These are phyloP conservation scores for Colletotrichum brevisporum DNA, from an alignment of 2,329 filamentous ascomycete genomes.

Conservation along the genomic window DNA sequence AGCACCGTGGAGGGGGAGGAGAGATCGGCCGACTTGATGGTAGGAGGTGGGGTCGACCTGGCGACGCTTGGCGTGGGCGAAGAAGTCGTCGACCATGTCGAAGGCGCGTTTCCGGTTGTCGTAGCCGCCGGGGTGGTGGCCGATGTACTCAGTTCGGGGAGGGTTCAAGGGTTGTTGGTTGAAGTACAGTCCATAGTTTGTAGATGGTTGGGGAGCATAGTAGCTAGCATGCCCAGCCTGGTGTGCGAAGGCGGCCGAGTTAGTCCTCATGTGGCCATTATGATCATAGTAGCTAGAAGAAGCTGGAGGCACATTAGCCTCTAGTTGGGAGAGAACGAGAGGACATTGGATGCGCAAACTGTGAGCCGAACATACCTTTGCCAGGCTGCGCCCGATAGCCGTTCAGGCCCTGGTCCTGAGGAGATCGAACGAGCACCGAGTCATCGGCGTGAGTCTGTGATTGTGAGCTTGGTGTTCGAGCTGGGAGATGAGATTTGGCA, in stretches of 20 bases:
- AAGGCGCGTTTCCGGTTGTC: conserved; percentile 87
- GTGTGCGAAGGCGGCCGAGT: conserved; percentile 68
- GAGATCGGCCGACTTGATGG: conserved; percentile 88
- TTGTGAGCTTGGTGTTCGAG: conserved; percentile 43
- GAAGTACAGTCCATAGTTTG: conserved; percentile 84
- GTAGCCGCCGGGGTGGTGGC: conserved; percentile 68
- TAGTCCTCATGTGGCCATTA: conserved; percentile 73
- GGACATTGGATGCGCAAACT: conserved; percentile 41
- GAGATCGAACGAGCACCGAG: conserved; percentile 76
- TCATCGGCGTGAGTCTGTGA: conserved; percentile 90
- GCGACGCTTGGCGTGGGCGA: conserved; percentile 91
- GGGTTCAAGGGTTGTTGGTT: conserved; percentile 71
- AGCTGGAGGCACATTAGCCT: conserved; percentile 63
- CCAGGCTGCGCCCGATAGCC: conserved; percentile 67
- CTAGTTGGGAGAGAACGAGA: conserved; percentile 49
- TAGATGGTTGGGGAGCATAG: conserved; percentile 69
- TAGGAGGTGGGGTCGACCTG: conserved; percentile 93
- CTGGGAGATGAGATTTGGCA: not conserved
- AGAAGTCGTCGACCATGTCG: conserved; percentile 93
- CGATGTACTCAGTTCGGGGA: conserved; percentile 72
- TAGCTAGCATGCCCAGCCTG: conserved; percentile 70
- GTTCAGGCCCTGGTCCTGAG: conserved; percentile 66
- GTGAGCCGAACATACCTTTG: conserved; percentile 63
- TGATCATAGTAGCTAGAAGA: conserved; percentile 75
- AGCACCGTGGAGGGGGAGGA: conserved; percentile 84